phyloP scores from a whole-genome alignment of 2,329 filamentous ascomycete species.

The Diaporthe destruens region DNA sequence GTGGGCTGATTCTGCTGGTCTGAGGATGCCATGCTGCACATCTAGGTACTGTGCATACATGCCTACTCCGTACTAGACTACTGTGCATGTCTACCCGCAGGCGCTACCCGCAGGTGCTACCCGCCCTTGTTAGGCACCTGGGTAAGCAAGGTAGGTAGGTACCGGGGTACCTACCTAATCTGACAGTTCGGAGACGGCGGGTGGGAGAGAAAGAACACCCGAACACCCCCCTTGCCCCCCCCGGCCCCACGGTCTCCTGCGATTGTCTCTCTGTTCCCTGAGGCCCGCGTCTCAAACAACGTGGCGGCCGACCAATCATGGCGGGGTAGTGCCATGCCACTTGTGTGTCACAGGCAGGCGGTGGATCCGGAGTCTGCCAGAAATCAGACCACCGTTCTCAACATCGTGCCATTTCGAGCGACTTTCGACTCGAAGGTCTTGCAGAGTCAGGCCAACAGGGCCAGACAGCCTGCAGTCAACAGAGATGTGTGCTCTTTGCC shows the following conservation, averaged over 20 bases:
- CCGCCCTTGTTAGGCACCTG: no score
- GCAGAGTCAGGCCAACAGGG: constrained; percentile 20
- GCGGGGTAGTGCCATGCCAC: constrained; percentile 27
- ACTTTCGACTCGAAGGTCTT: constrained; percentile 35
- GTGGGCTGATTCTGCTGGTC: constrained; percentile 19
- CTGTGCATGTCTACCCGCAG: no score
- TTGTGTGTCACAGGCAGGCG: constrained; percentile 34
- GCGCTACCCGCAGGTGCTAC: no score
- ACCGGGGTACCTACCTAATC: no score
- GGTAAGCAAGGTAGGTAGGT: no score
- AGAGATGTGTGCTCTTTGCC: not conserved
- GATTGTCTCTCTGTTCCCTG: constrained; percentile 3
- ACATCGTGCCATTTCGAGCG: constrained; percentile 36
- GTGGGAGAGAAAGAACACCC: not conserved
- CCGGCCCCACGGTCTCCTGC: not conserved
- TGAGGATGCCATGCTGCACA: not conserved
- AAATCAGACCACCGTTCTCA: constrained; percentile 34
- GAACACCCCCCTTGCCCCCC: no score
- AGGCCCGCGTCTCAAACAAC: constrained; percentile 24
- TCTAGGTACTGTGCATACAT: no score
- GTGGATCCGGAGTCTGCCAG: constrained; percentile 37
- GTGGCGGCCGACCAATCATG: constrained; percentile 27
- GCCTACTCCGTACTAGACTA: no score
- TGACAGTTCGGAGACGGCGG: no score
- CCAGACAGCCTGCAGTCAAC: constrained; percentile 12